phyloP scores from a whole-genome alignment of 192 early-diverging fungal genomes.

The Gonapodya sp. region DNA sequence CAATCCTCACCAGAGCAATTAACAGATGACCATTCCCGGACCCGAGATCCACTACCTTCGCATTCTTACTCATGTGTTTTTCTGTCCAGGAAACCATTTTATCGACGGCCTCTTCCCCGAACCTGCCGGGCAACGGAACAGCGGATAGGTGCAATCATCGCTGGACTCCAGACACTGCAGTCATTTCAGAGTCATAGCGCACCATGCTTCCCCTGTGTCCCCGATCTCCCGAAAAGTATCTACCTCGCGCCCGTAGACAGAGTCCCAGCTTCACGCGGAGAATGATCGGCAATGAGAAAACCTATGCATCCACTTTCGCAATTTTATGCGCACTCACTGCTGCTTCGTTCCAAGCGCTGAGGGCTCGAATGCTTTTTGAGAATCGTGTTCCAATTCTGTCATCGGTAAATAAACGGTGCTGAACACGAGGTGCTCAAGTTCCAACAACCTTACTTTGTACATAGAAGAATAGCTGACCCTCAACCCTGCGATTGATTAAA shows the following conservation, averaged over 20 bases:
- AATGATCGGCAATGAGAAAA: not conserved
- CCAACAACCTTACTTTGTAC: no score
- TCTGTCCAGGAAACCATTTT: constrained; percentile 85
- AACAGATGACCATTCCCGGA: constrained; percentile 91
- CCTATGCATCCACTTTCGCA: not conserved
- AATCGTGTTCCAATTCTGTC: no score
- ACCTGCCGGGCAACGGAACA: constrained; percentile 30
- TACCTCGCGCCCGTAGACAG: constrained; percentile 68
- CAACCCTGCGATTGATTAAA: no score
- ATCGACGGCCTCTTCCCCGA: constrained; percentile 71
- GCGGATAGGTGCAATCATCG: no score
- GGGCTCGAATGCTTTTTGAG: not conserved
- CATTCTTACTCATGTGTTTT: constrained; percentile 21
- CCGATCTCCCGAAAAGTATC: constrained; percentile 69
- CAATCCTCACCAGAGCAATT: constrained; percentile 42
- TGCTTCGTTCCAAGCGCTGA: not conserved
- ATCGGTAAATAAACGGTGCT: no score
- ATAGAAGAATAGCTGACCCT: no score
- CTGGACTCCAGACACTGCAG: not conserved
- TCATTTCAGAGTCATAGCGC: not conserved
- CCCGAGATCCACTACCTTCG: constrained; percentile 68
- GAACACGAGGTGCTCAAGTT: no score
- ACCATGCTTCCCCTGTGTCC: constrained; percentile 89
- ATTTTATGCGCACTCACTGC: not conserved
- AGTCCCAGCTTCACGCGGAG: constrained; percentile 51